phyloP scores from a whole-genome alignment of 495 filamentous ascomycete species.

The Aspergillus funiculosus region DNA sequence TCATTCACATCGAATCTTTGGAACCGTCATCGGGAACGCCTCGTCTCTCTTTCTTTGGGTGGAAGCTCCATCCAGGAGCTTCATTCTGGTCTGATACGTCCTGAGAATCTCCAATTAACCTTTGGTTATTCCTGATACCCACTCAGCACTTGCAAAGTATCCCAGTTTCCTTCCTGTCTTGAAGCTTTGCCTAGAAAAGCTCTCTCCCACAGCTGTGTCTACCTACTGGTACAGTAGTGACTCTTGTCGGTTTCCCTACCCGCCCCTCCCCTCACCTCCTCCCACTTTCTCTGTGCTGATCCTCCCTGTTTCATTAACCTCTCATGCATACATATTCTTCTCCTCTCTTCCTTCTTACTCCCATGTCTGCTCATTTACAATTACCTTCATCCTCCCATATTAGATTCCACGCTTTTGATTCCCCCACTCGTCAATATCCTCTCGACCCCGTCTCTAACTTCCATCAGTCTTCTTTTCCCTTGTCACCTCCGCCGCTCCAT shows the following conservation, averaged over 20 bases:
- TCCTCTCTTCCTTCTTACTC: slow-evolving; percentile 1
- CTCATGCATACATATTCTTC: slow-evolving; percentile 5
- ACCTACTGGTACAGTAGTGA: slow-evolving; percentile 1
- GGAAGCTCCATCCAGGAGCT: slow-evolving; percentile 13
- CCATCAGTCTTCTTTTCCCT: slow-evolving; percentile 13
- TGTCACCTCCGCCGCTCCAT: slow-evolving; percentile 11
- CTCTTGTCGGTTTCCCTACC: slow-evolving; percentile 24
- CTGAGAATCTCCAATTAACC: slow-evolving; percentile 24
- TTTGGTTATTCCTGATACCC: slow-evolving; percentile 18
- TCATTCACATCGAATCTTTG: slow-evolving; percentile 1
- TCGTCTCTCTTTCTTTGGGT: slow-evolving; percentile 6
- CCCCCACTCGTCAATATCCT: slow-evolving; percentile 3
- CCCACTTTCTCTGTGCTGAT: slow-evolving; percentile 13
- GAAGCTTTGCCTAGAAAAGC: neutral
- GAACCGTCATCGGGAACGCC: slow-evolving; percentile 8
- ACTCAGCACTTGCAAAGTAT: slow-evolving; percentile 10
- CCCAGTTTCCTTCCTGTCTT: neutral
- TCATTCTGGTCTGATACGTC: slow-evolving; percentile 14
- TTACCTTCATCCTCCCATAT: neutral
- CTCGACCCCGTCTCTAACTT: slow-evolving; percentile 8
- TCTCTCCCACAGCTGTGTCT: neutral
- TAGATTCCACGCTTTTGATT: neutral
- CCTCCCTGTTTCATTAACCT: slow-evolving; percentile 2
- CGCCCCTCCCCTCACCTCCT: slow-evolving; percentile 18
- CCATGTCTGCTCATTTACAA: slow-evolving; percentile 10